Percentiles rank a stretch among this genome's conserved stretches.
Conservation (phyloP, 495 filamentous ascomycete species). For the Tuber indicum region DNA sequence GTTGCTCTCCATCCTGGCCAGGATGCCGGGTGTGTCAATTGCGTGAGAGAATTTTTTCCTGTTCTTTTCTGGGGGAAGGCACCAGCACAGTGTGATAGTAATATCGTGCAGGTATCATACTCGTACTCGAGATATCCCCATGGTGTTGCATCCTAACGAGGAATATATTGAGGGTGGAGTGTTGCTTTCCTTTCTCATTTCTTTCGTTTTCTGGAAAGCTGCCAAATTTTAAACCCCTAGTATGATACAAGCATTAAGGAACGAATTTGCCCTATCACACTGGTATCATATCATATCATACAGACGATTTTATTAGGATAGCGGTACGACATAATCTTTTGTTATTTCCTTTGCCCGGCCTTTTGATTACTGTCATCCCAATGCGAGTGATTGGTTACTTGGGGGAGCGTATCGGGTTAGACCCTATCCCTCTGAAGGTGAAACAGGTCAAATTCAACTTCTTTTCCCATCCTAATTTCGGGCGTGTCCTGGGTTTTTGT, state of each 20-base stretch:
- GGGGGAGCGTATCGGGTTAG: conserved; percentile 3
- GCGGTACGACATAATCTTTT: background rate
- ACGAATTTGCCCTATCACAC: background rate
- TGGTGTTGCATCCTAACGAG: background rate
- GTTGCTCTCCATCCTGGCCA: background rate
- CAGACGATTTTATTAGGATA: background rate
- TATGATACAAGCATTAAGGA: background rate
- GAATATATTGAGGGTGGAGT: background rate
- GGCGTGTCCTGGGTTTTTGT: background rate
- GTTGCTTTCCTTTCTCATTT: background rate
- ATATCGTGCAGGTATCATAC: no score
- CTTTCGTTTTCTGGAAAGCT: background rate
- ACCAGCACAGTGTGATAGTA: background rate
- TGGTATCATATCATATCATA: background rate
- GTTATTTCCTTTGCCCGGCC: background rate
- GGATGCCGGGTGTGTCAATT: background rate
- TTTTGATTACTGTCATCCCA: background rate
- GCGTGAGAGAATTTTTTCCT: background rate
- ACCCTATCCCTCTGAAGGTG: background rate
- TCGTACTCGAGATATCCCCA: no score
- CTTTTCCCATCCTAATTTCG: background rate
- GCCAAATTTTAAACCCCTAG: background rate
- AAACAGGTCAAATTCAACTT: background rate
- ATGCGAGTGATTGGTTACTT: background rate
- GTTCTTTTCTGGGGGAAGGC: background rate